Evolutionary conservation across 1,139 yeast genomes (phyloP).

Genomic region (Candida sanyaensis): DNA sequence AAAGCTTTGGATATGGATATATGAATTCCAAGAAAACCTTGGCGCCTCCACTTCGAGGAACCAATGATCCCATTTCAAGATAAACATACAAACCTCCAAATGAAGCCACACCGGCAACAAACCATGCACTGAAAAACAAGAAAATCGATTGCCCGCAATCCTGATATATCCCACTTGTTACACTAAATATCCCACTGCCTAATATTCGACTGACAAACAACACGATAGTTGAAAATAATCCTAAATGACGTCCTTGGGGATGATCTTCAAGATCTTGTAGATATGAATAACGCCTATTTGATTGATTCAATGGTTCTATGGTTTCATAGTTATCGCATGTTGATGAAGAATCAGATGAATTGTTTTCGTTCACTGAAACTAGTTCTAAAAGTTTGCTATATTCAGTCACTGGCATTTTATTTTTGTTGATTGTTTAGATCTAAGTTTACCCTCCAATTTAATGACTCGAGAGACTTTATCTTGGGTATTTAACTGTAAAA

Average conservation of each 20-base stretch:
- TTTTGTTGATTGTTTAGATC: too few relatives aligned
- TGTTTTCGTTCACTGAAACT: too few relatives aligned
- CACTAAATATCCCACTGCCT: slow-evolving; percentile 80
- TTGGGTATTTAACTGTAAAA: too few relatives aligned
- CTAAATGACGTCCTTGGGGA: slow-evolving; percentile 77
- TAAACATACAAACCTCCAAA: slow-evolving; percentile 67
- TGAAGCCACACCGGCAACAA: slow-evolving; percentile 58
- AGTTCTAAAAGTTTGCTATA: too few relatives aligned
- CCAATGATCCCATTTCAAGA: slow-evolving; percentile 66
- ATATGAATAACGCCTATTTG: slow-evolving; percentile 13
- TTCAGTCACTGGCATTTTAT: too few relatives aligned
- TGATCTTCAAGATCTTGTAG: slow-evolving; percentile 49
- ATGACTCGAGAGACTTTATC: too few relatives aligned
- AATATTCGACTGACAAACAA: slow-evolving; percentile 66
- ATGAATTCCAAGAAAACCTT: slow-evolving; percentile 70
- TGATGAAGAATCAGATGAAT: not conserved
- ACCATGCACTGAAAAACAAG: slow-evolving; percentile 63
- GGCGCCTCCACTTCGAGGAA: slow-evolving; percentile 76
- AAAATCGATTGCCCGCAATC: slow-evolving; percentile 69
- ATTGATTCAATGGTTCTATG: slow-evolving; percentile 2
- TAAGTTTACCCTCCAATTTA: too few relatives aligned
- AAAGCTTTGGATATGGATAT: slow-evolving; percentile 57
- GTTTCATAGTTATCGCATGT: slow-evolving; percentile 2
- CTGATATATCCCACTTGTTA: slow-evolving; percentile 64
- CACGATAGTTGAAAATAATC: slow-evolving; percentile 64